Conservation (phyloP, 1,284 basidiomycete genomes). For the Irpex rosettiformis region DNA sequence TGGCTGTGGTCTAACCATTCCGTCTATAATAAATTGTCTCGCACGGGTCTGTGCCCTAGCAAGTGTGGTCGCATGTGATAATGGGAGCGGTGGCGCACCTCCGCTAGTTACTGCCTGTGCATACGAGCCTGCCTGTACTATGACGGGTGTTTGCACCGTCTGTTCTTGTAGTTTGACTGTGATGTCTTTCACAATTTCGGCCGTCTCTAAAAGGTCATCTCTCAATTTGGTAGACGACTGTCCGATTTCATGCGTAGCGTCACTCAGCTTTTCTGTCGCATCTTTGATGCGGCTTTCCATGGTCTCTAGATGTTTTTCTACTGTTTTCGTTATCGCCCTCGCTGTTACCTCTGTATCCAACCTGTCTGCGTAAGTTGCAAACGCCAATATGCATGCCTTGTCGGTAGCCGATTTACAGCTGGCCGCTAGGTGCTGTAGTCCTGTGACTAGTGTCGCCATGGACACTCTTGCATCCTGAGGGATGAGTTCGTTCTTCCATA, state of each 20-base stretch:
- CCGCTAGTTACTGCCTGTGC: neutral
- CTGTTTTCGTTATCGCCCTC: neutral
- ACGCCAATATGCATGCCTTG: neutral
- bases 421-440: neutral
- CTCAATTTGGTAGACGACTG: neutral
- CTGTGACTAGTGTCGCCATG: neutral
- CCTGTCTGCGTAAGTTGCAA: neutral
- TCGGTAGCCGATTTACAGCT: neutral
- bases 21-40: neutral
- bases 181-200: neutral
- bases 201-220: neutral
- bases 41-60: neutral
- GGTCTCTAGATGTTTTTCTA: neutral
- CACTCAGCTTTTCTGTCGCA: neutral
- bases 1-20: neutral
- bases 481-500: neutral
- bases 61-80: neutral
- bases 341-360: neutral
- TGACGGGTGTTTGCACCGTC: neutral
- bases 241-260: neutral
- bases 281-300: neutral
- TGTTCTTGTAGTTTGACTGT: neutral
- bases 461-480: neutral
- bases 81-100: neutral
- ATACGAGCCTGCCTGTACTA: neutral